These are phyloP conservation scores for Acacia concinna DNA, from an alignment of 331 rosid genomes.

Conservation along the genomic window DNA sequence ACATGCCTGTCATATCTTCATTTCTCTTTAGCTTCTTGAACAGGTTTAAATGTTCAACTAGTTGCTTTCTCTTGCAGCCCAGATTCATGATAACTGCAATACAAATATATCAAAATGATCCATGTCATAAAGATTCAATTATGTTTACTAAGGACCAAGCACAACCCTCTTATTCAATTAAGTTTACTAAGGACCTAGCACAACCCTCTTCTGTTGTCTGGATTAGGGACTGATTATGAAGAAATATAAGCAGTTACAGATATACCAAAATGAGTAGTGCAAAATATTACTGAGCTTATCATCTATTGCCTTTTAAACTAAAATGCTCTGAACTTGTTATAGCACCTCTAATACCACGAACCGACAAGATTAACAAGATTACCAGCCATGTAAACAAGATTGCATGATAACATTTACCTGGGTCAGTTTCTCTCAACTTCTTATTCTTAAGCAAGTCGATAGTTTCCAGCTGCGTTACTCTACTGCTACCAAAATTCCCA, in stretches of 20 bases:
- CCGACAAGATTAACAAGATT: neutral
- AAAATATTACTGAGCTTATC: conserved; percentile 8
- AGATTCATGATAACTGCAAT: conserved; percentile 17
- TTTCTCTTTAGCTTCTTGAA: conserved; percentile 69
- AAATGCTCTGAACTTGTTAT: neutral
- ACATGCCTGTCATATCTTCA: conserved; percentile 55
- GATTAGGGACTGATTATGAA: too few species aligned
- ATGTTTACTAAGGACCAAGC: neutral
- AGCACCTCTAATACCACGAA: neutral
- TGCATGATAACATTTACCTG: conserved; percentile 42
- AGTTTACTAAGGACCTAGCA: too few species aligned
- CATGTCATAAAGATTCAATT: neutral
- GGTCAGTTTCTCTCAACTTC: conserved; percentile 44
- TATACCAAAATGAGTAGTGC: neutral
- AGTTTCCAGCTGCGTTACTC: conserved; percentile 31
- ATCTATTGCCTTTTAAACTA: neutral
- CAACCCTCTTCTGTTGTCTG: too few species aligned
- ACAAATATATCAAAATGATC: conserved; percentile 8
- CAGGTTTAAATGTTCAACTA: conserved; percentile 45
- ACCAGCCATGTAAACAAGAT: neutral
- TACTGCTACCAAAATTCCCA: conserved; percentile 16
- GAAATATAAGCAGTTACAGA: too few species aligned
- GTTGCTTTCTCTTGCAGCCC: conserved; percentile 62
- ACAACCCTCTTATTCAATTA: neutral
- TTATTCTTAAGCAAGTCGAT: conserved; percentile 43